Evolutionary conservation across 2,329 filamentous ascomycete species (phyloP), one percentile per base, ranked within the genome.

Genomic region (Rhytidhysteron rufulum): DNA sequence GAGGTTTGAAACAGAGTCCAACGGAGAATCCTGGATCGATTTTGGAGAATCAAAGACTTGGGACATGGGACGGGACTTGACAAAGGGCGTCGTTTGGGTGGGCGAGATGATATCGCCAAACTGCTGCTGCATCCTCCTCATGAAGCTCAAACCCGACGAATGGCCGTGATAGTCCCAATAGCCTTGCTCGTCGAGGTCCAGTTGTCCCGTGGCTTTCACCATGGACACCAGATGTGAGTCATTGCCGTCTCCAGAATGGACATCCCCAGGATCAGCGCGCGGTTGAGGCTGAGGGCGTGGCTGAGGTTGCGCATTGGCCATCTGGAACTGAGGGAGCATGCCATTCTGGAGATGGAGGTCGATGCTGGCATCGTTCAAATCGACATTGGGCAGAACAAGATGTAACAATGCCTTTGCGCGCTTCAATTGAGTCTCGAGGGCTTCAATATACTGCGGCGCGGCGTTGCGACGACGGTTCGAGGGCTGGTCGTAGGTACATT

Each of bases 81-180:
- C 66, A 58, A 84, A 80, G 15, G 81, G 74, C 45, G 79, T 58
- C 55, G 65, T 67, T 54, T 78, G 73, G 47, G 77, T 73, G 30
- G 79, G 77, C 16, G 83, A 83, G 34, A 93, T 76, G 49, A 93
- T 73, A 45, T 83, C 81, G 32, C 87, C 85, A 50, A 96, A 87
- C 57, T 95, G 86, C 56, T 94, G 86, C 55, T 88, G 85, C 77
- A 98, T 84, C 40, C 87, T 82, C 48, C 82, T 80, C 53, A 96
- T 77, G 62, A 96, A 98, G 47, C 91, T 88, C 31, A 90, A 78
- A 3, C 91, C 90, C 0, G 93, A 97, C 0, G 91, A 96, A 48
- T 87, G 86, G 34, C 93, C 93, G 58, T 95, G 88, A 56, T 95
- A 98, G 65, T 97, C 90, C 82, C 89, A 95, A 53, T 93, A 82